Conservation (phyloP, 306 rosid species). For the Pachyrhizus erosus region DNA sequence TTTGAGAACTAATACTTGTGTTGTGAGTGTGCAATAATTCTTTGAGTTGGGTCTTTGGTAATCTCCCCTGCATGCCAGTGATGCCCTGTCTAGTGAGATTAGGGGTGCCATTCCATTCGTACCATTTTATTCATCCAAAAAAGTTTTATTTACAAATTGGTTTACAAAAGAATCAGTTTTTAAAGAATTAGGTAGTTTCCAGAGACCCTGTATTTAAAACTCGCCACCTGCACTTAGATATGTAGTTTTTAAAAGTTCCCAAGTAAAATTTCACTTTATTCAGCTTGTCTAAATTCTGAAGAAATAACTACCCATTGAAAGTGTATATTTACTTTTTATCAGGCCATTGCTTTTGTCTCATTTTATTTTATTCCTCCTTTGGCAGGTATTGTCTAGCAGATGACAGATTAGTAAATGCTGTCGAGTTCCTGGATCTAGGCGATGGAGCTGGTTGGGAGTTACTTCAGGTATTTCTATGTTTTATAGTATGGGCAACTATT, state of each 20-base stretch:
- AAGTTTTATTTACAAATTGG: not conserved
- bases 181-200: not conserved
- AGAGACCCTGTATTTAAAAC: not conserved
- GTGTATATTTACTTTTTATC: not conserved
- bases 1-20: not conserved
- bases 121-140: not conserved
- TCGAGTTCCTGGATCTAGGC: constrained; percentile 77
- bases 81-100: not conserved
- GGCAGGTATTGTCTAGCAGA: constrained; percentile 87
- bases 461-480: constrained; percentile 71
- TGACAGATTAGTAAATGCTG: constrained; percentile 68
- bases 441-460: constrained; percentile 96
- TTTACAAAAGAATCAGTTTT: not conserved
- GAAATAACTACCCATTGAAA: constrained; percentile 11
- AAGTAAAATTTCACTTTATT: constrained; percentile 22
- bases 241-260: not conserved
- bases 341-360: constrained; percentile 1
- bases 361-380: constrained; percentile 18
- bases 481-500: not conserved
- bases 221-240: not conserved
- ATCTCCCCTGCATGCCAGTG: not conserved
- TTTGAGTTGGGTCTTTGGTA: not conserved
- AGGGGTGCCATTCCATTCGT: not conserved
- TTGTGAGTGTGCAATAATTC: not conserved
- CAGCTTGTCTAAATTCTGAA: not conserved